Percentiles rank a stretch among this genome's conserved stretches.
phyloP scores from a whole-genome alignment of 768 basidiomycete species.

The Tephrocybe sp. region DNA sequence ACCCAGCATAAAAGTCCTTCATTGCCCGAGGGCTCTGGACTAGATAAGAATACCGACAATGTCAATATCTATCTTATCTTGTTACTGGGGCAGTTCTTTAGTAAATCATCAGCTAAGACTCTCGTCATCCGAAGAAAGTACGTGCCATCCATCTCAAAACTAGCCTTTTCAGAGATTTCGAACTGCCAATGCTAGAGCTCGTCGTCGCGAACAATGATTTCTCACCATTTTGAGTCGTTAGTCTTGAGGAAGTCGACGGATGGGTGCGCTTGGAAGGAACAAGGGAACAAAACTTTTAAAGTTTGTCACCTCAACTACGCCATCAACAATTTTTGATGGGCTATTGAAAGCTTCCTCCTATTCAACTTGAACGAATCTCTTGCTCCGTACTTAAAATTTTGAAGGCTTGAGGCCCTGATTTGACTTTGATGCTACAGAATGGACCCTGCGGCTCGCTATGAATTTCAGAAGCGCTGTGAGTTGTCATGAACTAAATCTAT shows the following conservation, averaged over 20 bases:
- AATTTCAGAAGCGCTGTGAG: no score
- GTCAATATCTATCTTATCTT: neutral
- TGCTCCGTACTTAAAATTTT: no score
- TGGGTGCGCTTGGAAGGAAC: slow-evolving; percentile 2
- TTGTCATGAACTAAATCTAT: no score
- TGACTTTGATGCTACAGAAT: no score
- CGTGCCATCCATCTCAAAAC: slow-evolving; percentile 52
- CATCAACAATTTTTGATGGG: slow-evolving; percentile 2
- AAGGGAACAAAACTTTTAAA: neutral
- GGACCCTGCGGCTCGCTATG: no score
- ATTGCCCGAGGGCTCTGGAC: slow-evolving; percentile 40
- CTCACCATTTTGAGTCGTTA: slow-evolving; percentile 52
- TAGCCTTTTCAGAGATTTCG: slow-evolving; percentile 26
- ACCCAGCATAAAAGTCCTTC: slow-evolving; percentile 38
- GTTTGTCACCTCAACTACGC: neutral
- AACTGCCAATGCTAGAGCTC: slow-evolving; percentile 37
- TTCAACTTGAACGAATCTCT: no score
- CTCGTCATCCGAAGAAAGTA: slow-evolving; percentile 34
- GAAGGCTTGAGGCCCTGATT: no score
- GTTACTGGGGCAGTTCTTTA: slow-evolving; percentile 25
- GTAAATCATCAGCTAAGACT: neutral
- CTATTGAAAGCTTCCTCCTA: no score
- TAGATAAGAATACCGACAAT: slow-evolving; percentile 16
- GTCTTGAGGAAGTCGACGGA: slow-evolving; percentile 36
- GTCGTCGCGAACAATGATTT: slow-evolving; percentile 23